Conservation (phyloP, 2,329 filamentous ascomycete species). For the Orbilia javanica region DNA sequence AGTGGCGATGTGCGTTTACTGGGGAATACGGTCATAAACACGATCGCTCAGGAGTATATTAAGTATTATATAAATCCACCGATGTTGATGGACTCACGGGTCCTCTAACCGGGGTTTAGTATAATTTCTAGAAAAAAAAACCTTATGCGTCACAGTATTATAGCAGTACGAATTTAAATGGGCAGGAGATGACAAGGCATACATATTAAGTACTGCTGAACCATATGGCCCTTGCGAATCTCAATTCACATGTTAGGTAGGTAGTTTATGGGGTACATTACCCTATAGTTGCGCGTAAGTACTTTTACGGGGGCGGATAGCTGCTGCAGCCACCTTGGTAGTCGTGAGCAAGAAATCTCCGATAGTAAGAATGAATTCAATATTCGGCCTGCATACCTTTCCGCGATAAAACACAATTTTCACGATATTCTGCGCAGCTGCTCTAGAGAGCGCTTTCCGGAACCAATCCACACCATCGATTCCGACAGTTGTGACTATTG, state of each 20-base stretch:
- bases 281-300: background rate
- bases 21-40: background rate
- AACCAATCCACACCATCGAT: background rate
- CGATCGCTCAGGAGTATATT: background rate
- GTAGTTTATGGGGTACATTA: background rate
- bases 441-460: too few species aligned
- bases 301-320: constrained; percentile 1
- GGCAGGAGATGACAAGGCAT: too few species aligned
- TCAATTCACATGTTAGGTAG: too few species aligned
- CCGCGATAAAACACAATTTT: background rate
- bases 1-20: background rate
- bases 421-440: background rate
- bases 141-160: too few species aligned
- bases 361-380: background rate
- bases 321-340: background rate
- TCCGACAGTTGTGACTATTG: background rate
- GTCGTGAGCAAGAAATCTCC: background rate
- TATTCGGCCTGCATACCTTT: background rate
- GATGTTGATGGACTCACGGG: too few species aligned
- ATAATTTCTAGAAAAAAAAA: too few species aligned
- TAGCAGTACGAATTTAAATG: too few species aligned
- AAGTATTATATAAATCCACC: background rate
- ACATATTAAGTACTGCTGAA: background rate
- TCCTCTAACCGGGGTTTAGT: too few species aligned
- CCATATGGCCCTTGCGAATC: too few species aligned